A percentile compares a stretch with the other conserved stretches of the same genome.
phyloP scores from a whole-genome alignment of 768 basidiomycete genomes.

The Rhizopogon salebrosus region DNA sequence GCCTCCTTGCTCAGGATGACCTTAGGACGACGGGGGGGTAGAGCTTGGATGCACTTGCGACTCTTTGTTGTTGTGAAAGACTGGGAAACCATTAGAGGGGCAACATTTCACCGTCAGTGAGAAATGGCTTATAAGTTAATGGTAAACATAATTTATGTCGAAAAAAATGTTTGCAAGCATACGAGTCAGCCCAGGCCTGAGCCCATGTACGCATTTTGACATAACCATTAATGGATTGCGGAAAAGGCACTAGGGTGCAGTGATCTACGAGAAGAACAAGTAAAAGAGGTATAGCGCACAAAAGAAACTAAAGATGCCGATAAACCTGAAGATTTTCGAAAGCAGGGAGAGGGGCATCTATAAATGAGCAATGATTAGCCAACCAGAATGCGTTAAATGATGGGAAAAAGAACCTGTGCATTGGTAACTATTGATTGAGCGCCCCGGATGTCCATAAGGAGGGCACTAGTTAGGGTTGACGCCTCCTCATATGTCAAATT shows the following conservation, averaged over 20 bases:
- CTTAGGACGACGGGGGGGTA: background rate
- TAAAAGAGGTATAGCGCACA: background rate
- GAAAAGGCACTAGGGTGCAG: fast-evolving
- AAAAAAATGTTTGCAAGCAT: no score
- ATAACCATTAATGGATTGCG: background rate
- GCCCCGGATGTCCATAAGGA: background rate
- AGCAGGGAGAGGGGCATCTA: background rate
- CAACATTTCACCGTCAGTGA: background rate
- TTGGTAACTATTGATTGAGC: background rate
- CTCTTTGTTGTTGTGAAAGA: background rate
- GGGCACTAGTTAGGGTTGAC: background rate
- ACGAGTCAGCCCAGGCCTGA: no score
- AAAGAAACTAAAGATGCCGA: background rate
- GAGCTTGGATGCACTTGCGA: background rate
- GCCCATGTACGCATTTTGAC: no score
- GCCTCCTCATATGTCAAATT: background rate
- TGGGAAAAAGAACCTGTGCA: background rate
- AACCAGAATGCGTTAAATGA: background rate
- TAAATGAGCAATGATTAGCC: background rate
- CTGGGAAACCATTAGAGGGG: background rate
- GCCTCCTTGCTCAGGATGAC: slow-evolving; percentile 4
- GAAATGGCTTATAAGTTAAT: background rate
- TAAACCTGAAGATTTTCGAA: background rate
- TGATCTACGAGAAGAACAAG: background rate
- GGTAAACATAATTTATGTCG: background rate